Conservation (phyloP, 2,329 filamentous ascomycete genomes). For the Aspergillus sp. region DNA sequence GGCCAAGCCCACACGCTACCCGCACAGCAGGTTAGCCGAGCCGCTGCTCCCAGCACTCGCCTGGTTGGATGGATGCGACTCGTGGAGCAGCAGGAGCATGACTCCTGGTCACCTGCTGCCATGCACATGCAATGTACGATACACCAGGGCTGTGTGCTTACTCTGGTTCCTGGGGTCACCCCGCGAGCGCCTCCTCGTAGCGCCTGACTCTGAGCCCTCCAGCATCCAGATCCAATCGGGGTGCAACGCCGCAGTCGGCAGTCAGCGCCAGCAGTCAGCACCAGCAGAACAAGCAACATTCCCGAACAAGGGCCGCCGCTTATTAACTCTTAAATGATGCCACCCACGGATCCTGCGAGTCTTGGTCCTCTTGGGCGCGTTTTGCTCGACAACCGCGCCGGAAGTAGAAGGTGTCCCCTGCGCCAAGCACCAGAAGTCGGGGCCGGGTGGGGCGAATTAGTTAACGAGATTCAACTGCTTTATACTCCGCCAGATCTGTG, state of each 20-base stretch:
- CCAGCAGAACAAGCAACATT: background rate
- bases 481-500: background rate
- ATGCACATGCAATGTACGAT: background rate
- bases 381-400: background rate
- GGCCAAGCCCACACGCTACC: background rate
- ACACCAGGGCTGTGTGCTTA: background rate
- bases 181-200: background rate
- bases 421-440: background rate
- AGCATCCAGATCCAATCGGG: background rate
- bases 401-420: background rate
- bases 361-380: background rate
- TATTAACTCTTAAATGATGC: background rate
- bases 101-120: background rate
- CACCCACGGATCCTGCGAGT: background rate
- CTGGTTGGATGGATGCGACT: background rate
- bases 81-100: background rate
- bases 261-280: no score
- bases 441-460: background rate
- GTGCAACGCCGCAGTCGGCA: no score
- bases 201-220: no score
- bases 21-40: background rate
- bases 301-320: background rate
- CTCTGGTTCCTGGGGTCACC: background rate
- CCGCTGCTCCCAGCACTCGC: background rate
- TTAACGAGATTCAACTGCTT: background rate